Percentiles rank a stretch among this genome's conserved stretches.
Evolutionary conservation across 164 flowering plant genomes (phyloP).

Genomic region (Warburgia ugandensis): DNA sequence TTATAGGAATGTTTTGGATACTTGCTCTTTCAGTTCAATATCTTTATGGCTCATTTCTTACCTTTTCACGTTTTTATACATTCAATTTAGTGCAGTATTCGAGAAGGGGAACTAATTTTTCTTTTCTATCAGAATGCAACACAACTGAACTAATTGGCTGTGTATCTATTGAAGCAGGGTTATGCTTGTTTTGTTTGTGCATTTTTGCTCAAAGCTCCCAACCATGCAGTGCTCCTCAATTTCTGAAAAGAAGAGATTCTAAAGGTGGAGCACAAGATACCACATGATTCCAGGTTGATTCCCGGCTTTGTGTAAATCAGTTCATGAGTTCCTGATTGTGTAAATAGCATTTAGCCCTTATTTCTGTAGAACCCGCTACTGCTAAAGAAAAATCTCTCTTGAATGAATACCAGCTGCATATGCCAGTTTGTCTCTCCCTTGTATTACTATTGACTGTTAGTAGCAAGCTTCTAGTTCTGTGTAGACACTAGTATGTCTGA

Average conservation of each 20-base stretch:
- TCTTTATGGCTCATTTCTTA: not conserved
- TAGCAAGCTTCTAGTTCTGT: too few species aligned
- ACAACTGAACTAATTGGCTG: not conserved
- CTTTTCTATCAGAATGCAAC: not conserved
- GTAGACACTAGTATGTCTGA: too few species aligned
- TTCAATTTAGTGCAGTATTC: not conserved
- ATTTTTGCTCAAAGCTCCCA: conserved; percentile 41
- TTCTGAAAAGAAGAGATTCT: conserved; percentile 29
- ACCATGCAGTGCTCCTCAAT: conserved; percentile 20
- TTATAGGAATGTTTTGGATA: not conserved
- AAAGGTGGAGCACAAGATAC: conserved; percentile 24
- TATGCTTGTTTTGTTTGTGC: conserved; percentile 73
- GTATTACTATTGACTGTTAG: too few species aligned
- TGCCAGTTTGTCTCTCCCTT: too few species aligned
- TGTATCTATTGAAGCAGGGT: conserved; percentile 41
- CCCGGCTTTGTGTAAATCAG: too few species aligned
- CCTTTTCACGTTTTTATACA: not conserved
- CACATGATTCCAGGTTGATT: conserved; percentile 18
- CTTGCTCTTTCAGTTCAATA: not conserved
- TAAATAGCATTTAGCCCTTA: too few species aligned
- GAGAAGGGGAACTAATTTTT: too few species aligned
- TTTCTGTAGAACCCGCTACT: too few species aligned
- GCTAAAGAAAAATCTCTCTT: too few species aligned
- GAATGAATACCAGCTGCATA: too few species aligned
- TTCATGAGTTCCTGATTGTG: too few species aligned